These are phyloP conservation scores for Brassica juncea DNA, from an alignment of 345 rosid genomes.

Conservation along the genomic window DNA sequence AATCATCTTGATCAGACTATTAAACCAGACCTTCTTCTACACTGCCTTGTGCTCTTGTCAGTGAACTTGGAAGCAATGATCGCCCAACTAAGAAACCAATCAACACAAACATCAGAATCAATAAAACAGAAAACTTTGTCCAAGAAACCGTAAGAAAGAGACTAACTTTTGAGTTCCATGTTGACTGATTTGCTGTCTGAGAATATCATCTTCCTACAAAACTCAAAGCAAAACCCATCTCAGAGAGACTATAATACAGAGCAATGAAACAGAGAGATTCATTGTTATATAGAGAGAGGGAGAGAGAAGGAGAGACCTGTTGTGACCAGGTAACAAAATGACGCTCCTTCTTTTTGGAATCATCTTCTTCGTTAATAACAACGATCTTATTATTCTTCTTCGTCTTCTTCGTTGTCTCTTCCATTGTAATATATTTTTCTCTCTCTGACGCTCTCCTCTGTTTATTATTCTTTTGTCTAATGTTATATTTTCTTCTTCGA, in stretches of 20 bases:
- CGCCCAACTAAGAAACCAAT: slow-evolving; percentile 68
- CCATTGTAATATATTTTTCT: slow-evolving; percentile 40
- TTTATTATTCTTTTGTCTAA: slow-evolving; percentile 19
- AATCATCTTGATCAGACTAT: neutral
- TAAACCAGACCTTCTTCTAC: slow-evolving; percentile 71
- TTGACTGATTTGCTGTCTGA: slow-evolving; percentile 71
- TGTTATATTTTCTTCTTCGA: slow-evolving; percentile 28
- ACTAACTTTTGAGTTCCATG: slow-evolving; percentile 92
- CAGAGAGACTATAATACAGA: slow-evolving; percentile 27
- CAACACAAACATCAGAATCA: slow-evolving; percentile 28
- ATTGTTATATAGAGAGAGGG: neutral
- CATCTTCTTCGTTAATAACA: slow-evolving; percentile 45
- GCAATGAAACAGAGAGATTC: slow-evolving; percentile 16
- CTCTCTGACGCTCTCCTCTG: slow-evolving; percentile 31
- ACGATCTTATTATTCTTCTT: slow-evolving; percentile 32
- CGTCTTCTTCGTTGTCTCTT: slow-evolving; percentile 60
- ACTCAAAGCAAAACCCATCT: slow-evolving; percentile 17
- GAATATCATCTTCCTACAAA: slow-evolving; percentile 89
- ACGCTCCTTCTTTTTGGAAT: slow-evolving; percentile 87
- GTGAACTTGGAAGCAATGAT: slow-evolving; percentile 86
- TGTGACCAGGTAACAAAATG: slow-evolving; percentile 79
- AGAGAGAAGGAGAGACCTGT: slow-evolving; percentile 48
- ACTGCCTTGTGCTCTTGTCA: slow-evolving; percentile 96
- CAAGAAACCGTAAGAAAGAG: neutral
- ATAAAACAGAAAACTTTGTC: slow-evolving; percentile 1